Conservation (phyloP, 306 rosid genomes). For the Inga laurina region DNA sequence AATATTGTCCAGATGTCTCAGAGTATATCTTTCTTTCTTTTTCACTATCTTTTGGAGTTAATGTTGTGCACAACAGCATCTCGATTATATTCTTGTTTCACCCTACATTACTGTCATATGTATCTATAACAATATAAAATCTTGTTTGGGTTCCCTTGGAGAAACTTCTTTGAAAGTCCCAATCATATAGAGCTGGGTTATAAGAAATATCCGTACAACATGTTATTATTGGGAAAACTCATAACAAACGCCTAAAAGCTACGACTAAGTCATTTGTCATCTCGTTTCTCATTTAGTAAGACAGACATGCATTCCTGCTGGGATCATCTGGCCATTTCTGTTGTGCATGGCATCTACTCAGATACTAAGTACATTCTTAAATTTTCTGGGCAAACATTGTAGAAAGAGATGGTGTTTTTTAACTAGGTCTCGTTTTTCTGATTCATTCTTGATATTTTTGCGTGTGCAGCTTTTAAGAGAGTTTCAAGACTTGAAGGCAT, state of each 20-base stretch:
- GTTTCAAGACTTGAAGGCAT: constrained; percentile 89
- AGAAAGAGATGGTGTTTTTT: background rate
- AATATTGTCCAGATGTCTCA: background rate
- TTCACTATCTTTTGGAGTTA: background rate
- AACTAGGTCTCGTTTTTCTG: constrained; percentile 3
- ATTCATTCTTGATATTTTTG: background rate
- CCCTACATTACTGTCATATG: background rate
- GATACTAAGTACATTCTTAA: no score
- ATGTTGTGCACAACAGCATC: background rate
- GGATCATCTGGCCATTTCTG: background rate
- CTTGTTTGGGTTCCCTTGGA: background rate
- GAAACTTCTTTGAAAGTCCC: background rate
- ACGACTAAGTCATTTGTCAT: background rate
- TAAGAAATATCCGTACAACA: background rate
- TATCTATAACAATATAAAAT: background rate
- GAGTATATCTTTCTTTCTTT: background rate
- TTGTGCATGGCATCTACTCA: background rate
- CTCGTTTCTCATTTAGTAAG: background rate
- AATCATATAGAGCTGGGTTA: background rate
- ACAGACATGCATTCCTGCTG: background rate
- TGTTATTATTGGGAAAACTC: background rate
- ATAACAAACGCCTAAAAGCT: background rate
- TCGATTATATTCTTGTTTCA: background rate
- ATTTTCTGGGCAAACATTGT: no score
- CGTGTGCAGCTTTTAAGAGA: constrained; percentile 75